Evolutionary conservation across 306 rosid species (phyloP), one percentile per base, ranked within the genome.

Genomic region (Herpetospermum pedunculosum): DNA sequence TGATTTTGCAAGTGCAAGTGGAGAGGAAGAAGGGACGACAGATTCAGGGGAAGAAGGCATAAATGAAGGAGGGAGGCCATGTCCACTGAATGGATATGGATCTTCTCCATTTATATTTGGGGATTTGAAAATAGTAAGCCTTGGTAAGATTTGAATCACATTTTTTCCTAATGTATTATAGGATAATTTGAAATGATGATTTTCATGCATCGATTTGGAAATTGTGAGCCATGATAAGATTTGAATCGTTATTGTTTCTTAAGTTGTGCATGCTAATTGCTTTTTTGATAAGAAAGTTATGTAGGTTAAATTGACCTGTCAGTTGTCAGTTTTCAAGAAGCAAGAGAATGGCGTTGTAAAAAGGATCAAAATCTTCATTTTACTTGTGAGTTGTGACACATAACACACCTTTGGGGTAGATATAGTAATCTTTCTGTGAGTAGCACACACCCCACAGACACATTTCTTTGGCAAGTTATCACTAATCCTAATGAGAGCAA

Each of bases 51-150:
- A 89, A 62, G 95, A 87, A 76, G 80, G 80, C 85, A 72, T 74
- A 58, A 80, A 87, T 63, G 95, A 83, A 54, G 77, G 69, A 40
- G 86, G 87, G 77, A 60, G 59, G 75, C 80, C 28, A 54, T 69
- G 41, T 59, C 53, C 82, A 50, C 40, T 63, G 60, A 83, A 83
- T 78, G 80, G 73, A 76, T 81, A 76, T 75, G 80, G 83, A 77
- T 76, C 85, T 75, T 82, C 85, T 83, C 95, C 96, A 16, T 89
- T 80, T 78, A 84, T 81, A 77, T 76, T 86, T 18, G 96, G 95
- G 80, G 97, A 88, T 77, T 74, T 94, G 81, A 81, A 83, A 87
- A 88, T 94, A 80, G 75, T 85, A 81, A 86, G 83, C 84, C 88
- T 91, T 8, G 98, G 98, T 87, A 93, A 68, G n/a, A 32, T 37